A percentile compares a stretch with the other conserved stretches of the same genome.
Evolutionary conservation across 345 rosid genomes (phyloP).

Genomic region (Acer campestre): DNA sequence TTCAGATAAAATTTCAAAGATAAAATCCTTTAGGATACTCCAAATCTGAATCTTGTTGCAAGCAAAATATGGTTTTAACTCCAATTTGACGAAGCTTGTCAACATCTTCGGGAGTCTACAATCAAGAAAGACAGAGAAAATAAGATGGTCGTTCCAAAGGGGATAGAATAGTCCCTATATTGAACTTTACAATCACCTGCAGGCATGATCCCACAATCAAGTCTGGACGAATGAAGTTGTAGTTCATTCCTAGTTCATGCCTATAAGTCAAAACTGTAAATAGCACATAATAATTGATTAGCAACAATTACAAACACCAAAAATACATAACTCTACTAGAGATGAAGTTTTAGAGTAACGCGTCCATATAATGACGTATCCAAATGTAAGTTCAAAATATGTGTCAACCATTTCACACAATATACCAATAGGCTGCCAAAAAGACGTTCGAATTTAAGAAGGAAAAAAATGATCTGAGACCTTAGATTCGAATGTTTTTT

Average conservation of each 20-base stretch:
- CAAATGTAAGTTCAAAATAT: constrained; percentile 3
- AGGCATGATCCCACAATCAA: constrained; percentile 95
- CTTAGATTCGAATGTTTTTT: neutral
- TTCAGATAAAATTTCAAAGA: constrained; percentile 19
- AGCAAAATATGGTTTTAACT: constrained; percentile 89
- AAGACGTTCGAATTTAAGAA: neutral
- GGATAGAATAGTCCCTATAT: neutral
- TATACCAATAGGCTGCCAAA: neutral
- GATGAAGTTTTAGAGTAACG: neutral
- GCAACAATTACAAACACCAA: constrained; percentile 6
- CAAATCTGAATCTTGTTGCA: constrained; percentile 93
- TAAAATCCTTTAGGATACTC: constrained; percentile 64
- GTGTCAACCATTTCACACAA: neutral
- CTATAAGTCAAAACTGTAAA: constrained; percentile 87
- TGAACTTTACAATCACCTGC: constrained; percentile 55
- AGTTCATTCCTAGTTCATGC: constrained; percentile 94
- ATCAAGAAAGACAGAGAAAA: constrained; percentile 13
- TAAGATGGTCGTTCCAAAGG: neutral
- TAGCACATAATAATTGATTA: constrained; percentile 29
- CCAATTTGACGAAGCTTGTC: constrained; percentile 84
- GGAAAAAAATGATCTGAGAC: neutral
- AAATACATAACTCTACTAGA: neutral
- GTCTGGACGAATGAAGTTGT: constrained; percentile 81
- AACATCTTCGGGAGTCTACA: constrained; percentile 78
- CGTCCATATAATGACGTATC: neutral